A percentile compares a stretch with the other conserved stretches of the same genome.
Evolutionary conservation across 306 rosid species (phyloP).

Genomic region (Casuarina glauca): DNA sequence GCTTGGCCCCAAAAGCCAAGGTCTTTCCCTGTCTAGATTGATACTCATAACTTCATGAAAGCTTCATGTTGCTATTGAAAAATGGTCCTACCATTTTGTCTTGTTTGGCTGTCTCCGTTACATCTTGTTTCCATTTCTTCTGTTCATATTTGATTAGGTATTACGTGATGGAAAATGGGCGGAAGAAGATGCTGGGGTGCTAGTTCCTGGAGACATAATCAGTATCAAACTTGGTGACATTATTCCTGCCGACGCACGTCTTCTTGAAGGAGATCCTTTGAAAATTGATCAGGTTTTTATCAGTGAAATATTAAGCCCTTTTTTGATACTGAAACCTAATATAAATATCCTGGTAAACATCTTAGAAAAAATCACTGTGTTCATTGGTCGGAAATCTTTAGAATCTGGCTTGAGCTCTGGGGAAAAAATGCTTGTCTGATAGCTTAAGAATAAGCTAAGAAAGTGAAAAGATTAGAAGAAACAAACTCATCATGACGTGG

Average conservation of each 20-base stretch:
- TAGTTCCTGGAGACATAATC: conserved; percentile 79
- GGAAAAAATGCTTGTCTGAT: background rate
- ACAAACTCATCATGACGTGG: background rate
- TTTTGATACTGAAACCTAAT: background rate
- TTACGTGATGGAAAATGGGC: conserved; percentile 74
- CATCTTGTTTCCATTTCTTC: background rate
- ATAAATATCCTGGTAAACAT: background rate
- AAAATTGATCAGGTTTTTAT: conserved; percentile 67
- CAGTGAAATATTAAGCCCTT: background rate
- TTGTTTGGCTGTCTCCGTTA: background rate
- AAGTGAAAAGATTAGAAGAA: background rate
- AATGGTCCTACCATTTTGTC: background rate
- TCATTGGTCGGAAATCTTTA: background rate
- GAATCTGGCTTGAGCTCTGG: background rate
- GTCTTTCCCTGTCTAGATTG: conserved; percentile 28
- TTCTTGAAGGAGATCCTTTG: conserved; percentile 78
- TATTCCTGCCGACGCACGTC: conserved; percentile 77
- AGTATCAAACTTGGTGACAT: conserved; percentile 81
- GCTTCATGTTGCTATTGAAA: background rate
- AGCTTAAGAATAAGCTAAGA: background rate
- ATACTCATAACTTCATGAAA: conserved; percentile 3
- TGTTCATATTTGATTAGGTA: conserved; percentile 30
- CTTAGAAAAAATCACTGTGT: background rate
- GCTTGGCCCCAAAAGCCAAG: conserved; percentile 71
- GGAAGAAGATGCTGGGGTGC: conserved; percentile 69